These are phyloP conservation scores for Penicillium fuscoglaucum DNA, from an alignment of 2,329 filamentous ascomycete genomes.

Conservation along the genomic window DNA sequence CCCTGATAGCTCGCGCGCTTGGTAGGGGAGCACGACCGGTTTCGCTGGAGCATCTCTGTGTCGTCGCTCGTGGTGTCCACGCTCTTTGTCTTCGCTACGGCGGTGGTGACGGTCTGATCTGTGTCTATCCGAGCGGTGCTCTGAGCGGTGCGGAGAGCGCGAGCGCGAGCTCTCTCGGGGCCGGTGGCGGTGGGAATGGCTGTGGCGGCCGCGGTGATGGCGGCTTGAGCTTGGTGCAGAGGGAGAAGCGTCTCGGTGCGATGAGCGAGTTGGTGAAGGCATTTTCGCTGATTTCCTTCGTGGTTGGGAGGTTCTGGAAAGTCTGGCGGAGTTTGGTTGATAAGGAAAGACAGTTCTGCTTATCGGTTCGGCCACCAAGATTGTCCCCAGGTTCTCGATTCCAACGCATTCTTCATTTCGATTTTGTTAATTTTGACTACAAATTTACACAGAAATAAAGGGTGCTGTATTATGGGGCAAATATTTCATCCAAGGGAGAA, in stretches of 20 bases:
- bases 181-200: slow-evolving; percentile 25
- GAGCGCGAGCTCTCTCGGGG: slow-evolving; percentile 34
- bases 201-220: slow-evolving; percentile 22
- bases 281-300: slow-evolving; percentile 10
- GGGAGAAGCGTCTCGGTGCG: slow-evolving; percentile 6
- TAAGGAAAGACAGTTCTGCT: slow-evolving; percentile 3
- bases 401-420: not conserved
- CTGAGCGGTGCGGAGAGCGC: slow-evolving; percentile 37
- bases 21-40: slow-evolving; percentile 60
- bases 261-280: slow-evolving; percentile 17
- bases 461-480: not conserved
- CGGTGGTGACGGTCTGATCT: slow-evolving; percentile 38
- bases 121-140: slow-evolving; percentile 33
- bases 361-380: slow-evolving; percentile 1
- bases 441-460: not conserved
- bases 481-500: not conserved
- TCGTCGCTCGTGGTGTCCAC: slow-evolving; percentile 19
- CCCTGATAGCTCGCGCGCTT: slow-evolving; percentile 66
- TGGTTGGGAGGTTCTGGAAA: not conserved
- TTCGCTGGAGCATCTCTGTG: slow-evolving; percentile 15
- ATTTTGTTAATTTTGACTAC: not conserved
- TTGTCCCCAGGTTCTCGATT: not conserved
- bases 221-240: slow-evolving; percentile 13
- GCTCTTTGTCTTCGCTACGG: slow-evolving; percentile 35
- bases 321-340: slow-evolving; percentile 5